phyloP scores from a whole-genome alignment of 192 early-diverging fungal species.

The Podila minutissima region DNA sequence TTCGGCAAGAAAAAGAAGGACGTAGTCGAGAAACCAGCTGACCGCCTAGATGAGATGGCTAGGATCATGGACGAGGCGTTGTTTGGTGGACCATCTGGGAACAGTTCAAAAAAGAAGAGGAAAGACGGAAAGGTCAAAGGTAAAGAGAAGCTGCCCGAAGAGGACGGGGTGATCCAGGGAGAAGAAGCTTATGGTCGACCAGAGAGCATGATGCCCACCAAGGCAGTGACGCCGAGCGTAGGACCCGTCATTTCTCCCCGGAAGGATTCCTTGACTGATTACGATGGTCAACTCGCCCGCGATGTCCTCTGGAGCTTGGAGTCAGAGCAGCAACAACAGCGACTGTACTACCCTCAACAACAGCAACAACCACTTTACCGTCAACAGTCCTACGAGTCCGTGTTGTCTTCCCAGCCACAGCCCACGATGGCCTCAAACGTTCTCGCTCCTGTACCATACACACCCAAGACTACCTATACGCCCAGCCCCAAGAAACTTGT shows the following conservation, averaged over 20 bases:
- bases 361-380: not conserved
- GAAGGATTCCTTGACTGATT: slow-evolving; percentile 19
- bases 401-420: not conserved
- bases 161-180: not conserved
- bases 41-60: slow-evolving; percentile 28
- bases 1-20: slow-evolving; percentile 34
- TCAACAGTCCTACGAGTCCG: not conserved
- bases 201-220: not conserved
- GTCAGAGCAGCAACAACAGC: not conserved
- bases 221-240: not conserved
- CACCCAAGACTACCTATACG: slow-evolving; percentile 23
- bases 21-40: slow-evolving; percentile 2
- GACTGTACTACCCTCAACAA: not conserved
- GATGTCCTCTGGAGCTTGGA: not conserved
- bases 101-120: slow-evolving; percentile 20
- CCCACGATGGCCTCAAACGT: not conserved
- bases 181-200: not conserved
- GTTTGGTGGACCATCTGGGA: slow-evolving; percentile 28
- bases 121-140: slow-evolving; percentile 9
- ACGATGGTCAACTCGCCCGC: not conserved
- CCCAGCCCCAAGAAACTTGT: slow-evolving; percentile 12
- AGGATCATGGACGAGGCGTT: slow-evolving; percentile 43
- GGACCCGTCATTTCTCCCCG: slow-evolving; percentile 2
- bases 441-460: slow-evolving; percentile 15
- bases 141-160: slow-evolving; percentile 1